Conservation (phyloP, 352 stramenopile species). For the Globisporangium lucens region DNA sequence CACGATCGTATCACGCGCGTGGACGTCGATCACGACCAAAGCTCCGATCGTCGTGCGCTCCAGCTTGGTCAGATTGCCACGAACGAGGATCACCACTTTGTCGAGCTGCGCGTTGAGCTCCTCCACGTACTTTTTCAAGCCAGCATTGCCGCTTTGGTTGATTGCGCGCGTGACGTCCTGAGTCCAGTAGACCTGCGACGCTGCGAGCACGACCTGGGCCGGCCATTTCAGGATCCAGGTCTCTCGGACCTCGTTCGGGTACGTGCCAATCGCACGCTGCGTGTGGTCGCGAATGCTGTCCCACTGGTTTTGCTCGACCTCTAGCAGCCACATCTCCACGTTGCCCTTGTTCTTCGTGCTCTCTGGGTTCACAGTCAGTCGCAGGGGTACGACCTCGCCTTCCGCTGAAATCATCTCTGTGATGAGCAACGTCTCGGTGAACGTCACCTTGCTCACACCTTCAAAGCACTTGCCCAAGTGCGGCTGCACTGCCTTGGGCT, state of each 20-base stretch:
- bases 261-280: constrained; percentile 83
- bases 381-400: constrained; percentile 87
- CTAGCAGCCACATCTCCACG: constrained; percentile 93
- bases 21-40: constrained; percentile 92
- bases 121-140: constrained; percentile 75
- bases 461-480: constrained; percentile 90
- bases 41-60: constrained; percentile 91
- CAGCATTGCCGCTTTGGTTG: constrained; percentile 56
- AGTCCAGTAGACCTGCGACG: constrained; percentile 94
- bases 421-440: constrained; percentile 90
- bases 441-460: constrained; percentile 90
- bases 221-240: constrained; percentile 93
- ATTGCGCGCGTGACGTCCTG: constrained; percentile 89
- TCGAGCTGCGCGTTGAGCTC: constrained; percentile 87
- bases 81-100: constrained; percentile 90
- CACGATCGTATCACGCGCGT: constrained; percentile 89
- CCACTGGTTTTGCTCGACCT: constrained; percentile 91
- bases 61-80: constrained; percentile 89
- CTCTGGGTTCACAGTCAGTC: constrained; percentile 86
- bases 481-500: constrained; percentile 90
- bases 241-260: constrained; percentile 72
- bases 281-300: constrained; percentile 90
- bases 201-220: constrained; percentile 91
- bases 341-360: constrained; percentile 93
- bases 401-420: constrained; percentile 93